Percentiles rank a stretch among this genome's conserved stretches.
Conservation (phyloP, 78 protist genomes). For the Dictyostelium firmibasis region DNA sequence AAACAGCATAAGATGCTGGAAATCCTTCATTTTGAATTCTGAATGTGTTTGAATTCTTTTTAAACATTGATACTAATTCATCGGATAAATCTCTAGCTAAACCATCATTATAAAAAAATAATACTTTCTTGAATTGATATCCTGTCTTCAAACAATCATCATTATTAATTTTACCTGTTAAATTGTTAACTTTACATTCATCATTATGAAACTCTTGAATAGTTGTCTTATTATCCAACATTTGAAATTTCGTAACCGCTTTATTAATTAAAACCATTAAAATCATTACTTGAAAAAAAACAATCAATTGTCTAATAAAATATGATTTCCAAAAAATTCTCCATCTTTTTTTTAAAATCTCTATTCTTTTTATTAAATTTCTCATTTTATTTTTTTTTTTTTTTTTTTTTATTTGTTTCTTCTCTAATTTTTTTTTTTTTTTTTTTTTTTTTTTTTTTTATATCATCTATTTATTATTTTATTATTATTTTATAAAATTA, state of each 20-base stretch:
- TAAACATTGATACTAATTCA: neutral
- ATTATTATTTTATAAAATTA: too few species aligned
- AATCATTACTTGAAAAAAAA: conserved; percentile 22
- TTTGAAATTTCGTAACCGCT: conserved; percentile 57
- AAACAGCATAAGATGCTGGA: conserved; percentile 65
- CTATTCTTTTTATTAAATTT: neutral
- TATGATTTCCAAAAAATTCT: conserved; percentile 3
- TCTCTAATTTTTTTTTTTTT: neutral
- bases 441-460: neutral
- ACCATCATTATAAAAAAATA: conserved; percentile 67
- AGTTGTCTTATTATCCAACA: conserved; percentile 64
- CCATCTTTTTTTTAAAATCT: neutral
- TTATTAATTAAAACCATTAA: neutral
- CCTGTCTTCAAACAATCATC: neutral
- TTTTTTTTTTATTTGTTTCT: neutral
- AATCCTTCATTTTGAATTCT: conserved; percentile 74
- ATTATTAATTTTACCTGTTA: neutral
- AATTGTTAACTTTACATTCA: neutral
- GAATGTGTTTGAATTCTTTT: conserved; percentile 14
- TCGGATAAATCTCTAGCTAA: conserved; percentile 65
- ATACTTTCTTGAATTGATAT: neutral
- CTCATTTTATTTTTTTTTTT: neutral
- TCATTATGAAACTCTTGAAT: conserved; percentile 8
- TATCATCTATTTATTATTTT: neutral
- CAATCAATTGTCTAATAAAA: conserved; percentile 8